Evolutionary conservation across 2,329 filamentous ascomycete genomes (phyloP), one percentile per base, ranked within the genome.

Genomic region (Penicillium hordei): DNA sequence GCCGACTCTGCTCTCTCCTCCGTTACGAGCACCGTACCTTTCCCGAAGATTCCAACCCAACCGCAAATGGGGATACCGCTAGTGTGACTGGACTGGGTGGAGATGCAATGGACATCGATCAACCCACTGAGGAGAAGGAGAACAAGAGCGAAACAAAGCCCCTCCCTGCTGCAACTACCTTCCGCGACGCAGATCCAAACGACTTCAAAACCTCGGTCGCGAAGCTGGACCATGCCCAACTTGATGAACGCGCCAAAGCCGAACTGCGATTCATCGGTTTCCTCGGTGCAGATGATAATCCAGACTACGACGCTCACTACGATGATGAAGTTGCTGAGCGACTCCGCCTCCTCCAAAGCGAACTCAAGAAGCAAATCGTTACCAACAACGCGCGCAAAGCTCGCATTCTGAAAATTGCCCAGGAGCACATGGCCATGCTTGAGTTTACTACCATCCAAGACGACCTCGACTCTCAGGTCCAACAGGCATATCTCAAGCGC

Each of bases 371-470:
- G 58, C 89, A 94, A 71, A 89, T 90, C 73, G 86, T 96, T 55
- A 80, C 90, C 74, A 99, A 99, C 73, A 93, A 93, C 39, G 91
- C 93, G 5, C 89, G 92, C 61, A 97, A 97, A 76, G 83, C 91
- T 7, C 86, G 93, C 2, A 81, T 99, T 12, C 86, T 91, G 1
- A 93, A 97, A 38, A 83, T 97, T 29, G 91, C 94, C 8, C 89
- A 92, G 67, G 93, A 96, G 72, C 88, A 91, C 64, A 93, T 99
- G 86, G 94, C 94, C 0, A 88, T 94, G 77, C 94, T 99, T 72
- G 94, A 99, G 73, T 99, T 96, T 79, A 89, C 89, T 73, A 97
- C 92, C 55, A 99, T 99, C 67, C 88, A 95, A 50, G 94, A 99
- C 72, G 94, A 99, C 73, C 86, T 99, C 23, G 94, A 99, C 79